Conservation (phyloP, 2,329 filamentous ascomycete genomes). For the Acarospora socialis region DNA sequence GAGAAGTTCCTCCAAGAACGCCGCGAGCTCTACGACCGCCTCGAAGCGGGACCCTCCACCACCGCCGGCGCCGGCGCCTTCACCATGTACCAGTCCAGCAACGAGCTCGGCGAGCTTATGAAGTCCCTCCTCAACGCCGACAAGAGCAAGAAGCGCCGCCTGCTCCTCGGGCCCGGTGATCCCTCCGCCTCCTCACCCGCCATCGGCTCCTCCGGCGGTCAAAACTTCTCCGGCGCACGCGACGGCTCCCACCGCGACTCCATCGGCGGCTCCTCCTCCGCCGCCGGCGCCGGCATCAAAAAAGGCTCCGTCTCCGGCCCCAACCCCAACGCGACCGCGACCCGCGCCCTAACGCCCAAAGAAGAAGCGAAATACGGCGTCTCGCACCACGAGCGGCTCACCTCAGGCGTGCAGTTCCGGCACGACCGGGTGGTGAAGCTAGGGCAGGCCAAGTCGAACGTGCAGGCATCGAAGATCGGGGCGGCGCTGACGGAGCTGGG, state of each 20-base stretch:
- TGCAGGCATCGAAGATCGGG: constrained; percentile 34
- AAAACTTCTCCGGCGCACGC: constrained; percentile 22
- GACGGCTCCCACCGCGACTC: constrained; percentile 31
- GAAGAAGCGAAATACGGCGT: constrained; percentile 75
- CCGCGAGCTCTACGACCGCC: constrained; percentile 68
- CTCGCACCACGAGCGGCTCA: constrained; percentile 66
- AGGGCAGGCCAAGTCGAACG: constrained; percentile 36
- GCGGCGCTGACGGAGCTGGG: constrained; percentile 33
- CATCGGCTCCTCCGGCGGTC: constrained; percentile 31
- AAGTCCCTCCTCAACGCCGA: constrained; percentile 71
- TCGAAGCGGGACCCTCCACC: constrained; percentile 59
- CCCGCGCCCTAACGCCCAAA: constrained; percentile 57
- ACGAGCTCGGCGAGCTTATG: constrained; percentile 62
- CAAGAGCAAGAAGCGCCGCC: constrained; percentile 78
- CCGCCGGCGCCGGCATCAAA: constrained; percentile 29
- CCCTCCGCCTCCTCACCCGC: constrained; percentile 38
- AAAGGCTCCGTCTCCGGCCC: constrained; percentile 34
- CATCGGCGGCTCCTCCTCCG: constrained; percentile 29
- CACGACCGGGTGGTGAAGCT: constrained; percentile 42
- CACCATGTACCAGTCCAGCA: constrained; percentile 70
- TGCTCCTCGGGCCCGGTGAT: constrained; percentile 44
- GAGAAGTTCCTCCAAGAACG: constrained; percentile 79
- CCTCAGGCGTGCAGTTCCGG: constrained; percentile 77
- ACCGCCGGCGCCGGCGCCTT: constrained; percentile 53
- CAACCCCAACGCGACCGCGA: constrained; percentile 35